Evolutionary conservation across 2,329 filamentous ascomycete genomes (phyloP).

Genomic region (Botrytis fragariae): DNA sequence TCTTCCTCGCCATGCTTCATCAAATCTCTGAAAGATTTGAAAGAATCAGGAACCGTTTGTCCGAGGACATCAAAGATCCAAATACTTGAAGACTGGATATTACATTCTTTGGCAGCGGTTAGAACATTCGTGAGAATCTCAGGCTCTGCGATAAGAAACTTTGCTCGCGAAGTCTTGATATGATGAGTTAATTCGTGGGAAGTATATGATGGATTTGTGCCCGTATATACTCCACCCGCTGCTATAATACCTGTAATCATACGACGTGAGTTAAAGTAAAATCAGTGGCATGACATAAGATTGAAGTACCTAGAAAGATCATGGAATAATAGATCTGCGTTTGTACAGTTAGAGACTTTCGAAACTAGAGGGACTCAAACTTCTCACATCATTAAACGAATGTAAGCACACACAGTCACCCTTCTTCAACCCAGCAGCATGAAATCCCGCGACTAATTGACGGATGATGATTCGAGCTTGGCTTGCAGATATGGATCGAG

Average conservation of each 20-base stretch:
- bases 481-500: constrained; percentile 32
- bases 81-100: constrained; percentile 32
- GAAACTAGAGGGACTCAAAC: too few relatives aligned
- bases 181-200: constrained; percentile 35
- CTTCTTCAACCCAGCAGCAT: constrained; percentile 31
- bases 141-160: constrained; percentile 34
- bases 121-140: constrained; percentile 29
- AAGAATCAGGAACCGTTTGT: constrained; percentile 28
- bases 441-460: constrained; percentile 34
- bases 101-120: constrained; percentile 33
- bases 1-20: constrained; percentile 31
- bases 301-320: constrained; percentile 27
- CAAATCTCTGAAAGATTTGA: constrained; percentile 28
- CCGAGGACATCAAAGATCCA: constrained; percentile 33
- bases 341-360: not conserved
- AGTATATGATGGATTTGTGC: constrained; percentile 36
- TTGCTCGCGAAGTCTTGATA: constrained; percentile 31
- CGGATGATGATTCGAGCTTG: constrained; percentile 31
- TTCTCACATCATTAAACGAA: constrained; percentile 36
- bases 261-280: not conserved
- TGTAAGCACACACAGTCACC: constrained; percentile 37
- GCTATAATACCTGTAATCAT: constrained; percentile 32
- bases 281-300: not conserved
- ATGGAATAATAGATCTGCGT: constrained; percentile 32
- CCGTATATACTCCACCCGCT: constrained; percentile 33